phyloP scores from a whole-genome alignment of 2,329 filamentous ascomycete species.

The Fusarium albosuccineum region DNA sequence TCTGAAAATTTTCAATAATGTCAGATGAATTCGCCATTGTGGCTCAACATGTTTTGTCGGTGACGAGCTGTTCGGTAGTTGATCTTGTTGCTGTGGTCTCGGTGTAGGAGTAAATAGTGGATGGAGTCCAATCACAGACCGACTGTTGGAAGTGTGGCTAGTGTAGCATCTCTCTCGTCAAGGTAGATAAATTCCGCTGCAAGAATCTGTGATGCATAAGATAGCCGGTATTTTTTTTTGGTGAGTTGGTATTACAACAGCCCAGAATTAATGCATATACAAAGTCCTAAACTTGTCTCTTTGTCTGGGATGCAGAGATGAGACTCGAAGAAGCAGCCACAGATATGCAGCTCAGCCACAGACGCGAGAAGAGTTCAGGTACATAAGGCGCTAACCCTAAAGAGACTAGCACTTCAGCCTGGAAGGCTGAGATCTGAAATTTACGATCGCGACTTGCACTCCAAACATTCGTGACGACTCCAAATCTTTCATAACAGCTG shows the following conservation, averaged over 20 bases:
- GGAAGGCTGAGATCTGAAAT: constrained; percentile 52
- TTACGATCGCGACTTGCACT: constrained; percentile 49
- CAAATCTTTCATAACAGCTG: constrained; percentile 41
- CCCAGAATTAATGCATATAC: too few species aligned
- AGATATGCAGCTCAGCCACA: constrained; percentile 34
- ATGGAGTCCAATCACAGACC: constrained; percentile 15
- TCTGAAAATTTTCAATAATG: constrained; percentile 53
- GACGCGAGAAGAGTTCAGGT: constrained; percentile 4
- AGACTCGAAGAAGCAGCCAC: constrained; percentile 25
- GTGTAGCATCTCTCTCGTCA: background rate
- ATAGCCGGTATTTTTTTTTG: too few species aligned
- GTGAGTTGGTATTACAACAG: too few species aligned
- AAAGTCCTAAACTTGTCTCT: too few species aligned
- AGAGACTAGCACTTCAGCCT: constrained; percentile 35
- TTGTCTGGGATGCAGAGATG: too few species aligned
- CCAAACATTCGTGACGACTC: constrained; percentile 32
- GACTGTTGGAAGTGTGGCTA: constrained; percentile 35
- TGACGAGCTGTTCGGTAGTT: constrained; percentile 14
- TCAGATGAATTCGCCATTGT: constrained; percentile 52
- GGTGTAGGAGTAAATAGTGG: constrained; percentile 30
- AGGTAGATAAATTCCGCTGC: too few species aligned
- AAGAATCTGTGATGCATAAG: too few species aligned
- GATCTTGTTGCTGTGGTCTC: constrained; percentile 27
- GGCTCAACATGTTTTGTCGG: constrained; percentile 29
- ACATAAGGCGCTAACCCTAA: constrained; percentile 14